Evolutionary conservation across 345 rosid genomes (phyloP).

Genomic region (Rhizophora apiculata): DNA sequence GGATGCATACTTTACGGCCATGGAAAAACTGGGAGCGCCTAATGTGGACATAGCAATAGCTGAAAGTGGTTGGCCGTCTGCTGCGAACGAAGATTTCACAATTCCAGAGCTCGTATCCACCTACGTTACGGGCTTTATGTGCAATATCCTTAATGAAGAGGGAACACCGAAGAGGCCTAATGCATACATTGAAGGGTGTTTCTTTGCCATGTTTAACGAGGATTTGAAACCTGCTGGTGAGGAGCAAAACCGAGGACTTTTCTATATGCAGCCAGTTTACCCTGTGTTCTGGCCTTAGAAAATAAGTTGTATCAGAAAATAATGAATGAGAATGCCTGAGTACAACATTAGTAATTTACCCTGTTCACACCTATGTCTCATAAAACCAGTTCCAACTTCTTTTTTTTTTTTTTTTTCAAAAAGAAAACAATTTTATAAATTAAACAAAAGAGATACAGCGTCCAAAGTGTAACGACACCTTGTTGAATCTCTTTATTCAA

Average conservation of each 20-base stretch:
- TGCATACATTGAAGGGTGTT: background rate
- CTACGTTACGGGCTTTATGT: constrained; percentile 20
- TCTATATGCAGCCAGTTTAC: constrained; percentile 16
- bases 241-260: constrained; percentile 17
- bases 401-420: background rate
- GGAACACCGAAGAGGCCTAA: constrained; percentile 27
- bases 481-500: background rate
- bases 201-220: constrained; percentile 24
- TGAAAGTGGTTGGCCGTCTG: constrained; percentile 46
- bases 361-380: too few species aligned
- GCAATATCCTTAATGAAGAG: background rate
- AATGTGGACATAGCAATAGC: constrained; percentile 25
- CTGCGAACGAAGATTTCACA: constrained; percentile 27
- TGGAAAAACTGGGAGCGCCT: constrained; percentile 24
- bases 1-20: constrained; percentile 14
- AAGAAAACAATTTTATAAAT: too few species aligned
- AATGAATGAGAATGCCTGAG: too few species aligned
- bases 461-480: too few species aligned
- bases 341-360: too few species aligned
- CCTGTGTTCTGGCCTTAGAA: background rate
- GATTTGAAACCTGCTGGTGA: constrained; percentile 12
- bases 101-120: constrained; percentile 18
- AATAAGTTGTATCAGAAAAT: background rate
- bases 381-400: background rate
- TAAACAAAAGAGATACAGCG: too few species aligned